A percentile compares a stretch with the other conserved stretches of the same genome.
These are phyloP conservation scores for Teunomyces gatunensis DNA, from an alignment of 805 yeast genomes.

Conservation along the genomic window DNA sequence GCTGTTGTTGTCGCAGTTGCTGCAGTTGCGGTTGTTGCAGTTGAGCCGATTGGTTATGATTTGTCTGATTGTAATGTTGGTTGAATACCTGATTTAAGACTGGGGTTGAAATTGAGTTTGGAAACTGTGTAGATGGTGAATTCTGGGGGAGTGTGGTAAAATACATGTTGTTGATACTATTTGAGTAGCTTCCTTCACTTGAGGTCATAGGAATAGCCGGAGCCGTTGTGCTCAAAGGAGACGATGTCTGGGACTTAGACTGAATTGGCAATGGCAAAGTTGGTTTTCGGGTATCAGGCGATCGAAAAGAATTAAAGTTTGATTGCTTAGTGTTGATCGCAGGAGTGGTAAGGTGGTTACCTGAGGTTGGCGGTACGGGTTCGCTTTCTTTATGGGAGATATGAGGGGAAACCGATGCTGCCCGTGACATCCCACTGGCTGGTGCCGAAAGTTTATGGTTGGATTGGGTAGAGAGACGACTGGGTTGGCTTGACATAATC, in stretches of 20 bases:
- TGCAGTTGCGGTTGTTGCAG: slow-evolving; percentile 1
- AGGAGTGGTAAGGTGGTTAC: slow-evolving; percentile 9
- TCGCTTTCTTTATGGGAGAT: background rate
- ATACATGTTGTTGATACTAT: slow-evolving; percentile 10
- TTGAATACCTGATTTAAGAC: slow-evolving; percentile 33
- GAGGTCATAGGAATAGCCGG: slow-evolving; percentile 31
- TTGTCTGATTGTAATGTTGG: slow-evolving; percentile 9
- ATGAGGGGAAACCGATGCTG: slow-evolving; percentile 1
- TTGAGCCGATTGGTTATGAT: background rate
- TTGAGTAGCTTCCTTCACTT: slow-evolving; percentile 2
- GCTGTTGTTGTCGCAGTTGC: background rate
- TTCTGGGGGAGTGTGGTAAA: slow-evolving; percentile 27
- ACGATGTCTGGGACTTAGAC: slow-evolving; percentile 38
- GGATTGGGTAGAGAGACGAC: background rate
- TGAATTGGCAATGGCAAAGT: slow-evolving; percentile 35
- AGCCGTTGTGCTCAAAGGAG: slow-evolving; percentile 39
- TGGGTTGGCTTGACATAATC: slow-evolving; percentile 1
- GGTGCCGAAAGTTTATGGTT: background rate
- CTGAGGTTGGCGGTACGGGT: background rate
- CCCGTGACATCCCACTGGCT: background rate
- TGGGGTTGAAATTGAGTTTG: slow-evolving; percentile 28
- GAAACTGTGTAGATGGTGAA: slow-evolving; percentile 21
- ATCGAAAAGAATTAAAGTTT: slow-evolving; percentile 18
- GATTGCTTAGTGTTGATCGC: slow-evolving; percentile 17
- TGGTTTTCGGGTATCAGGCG: slow-evolving; percentile 32